Percentiles rank a stretch among this genome's conserved stretches.
phyloP scores from a whole-genome alignment of 768 basidiomycete species.

The Naganishia randhawae region DNA sequence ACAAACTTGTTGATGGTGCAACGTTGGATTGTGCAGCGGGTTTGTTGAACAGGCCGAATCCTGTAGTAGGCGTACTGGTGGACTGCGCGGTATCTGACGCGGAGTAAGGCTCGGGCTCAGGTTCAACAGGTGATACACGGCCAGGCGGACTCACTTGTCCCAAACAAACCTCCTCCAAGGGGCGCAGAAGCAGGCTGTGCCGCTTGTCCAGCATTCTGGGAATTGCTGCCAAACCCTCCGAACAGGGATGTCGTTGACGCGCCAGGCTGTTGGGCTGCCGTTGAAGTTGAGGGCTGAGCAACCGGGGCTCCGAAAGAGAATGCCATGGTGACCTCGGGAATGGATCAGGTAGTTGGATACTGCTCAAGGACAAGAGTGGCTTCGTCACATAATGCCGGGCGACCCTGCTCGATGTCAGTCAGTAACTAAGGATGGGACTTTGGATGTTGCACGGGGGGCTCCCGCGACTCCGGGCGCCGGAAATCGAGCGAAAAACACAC shows the following conservation, averaged over 20 bases:
- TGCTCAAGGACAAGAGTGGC: background rate
- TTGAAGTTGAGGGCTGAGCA: background rate
- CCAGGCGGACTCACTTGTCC: background rate
- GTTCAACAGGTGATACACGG: background rate
- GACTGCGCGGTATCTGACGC: background rate
- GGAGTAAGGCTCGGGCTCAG: background rate
- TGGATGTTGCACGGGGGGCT: background rate
- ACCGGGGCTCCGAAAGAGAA: conserved; percentile 24
- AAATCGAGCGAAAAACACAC: background rate
- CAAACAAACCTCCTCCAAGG: background rate
- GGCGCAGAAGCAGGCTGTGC: conserved; percentile 6
- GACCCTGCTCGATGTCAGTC: too few relatives aligned
- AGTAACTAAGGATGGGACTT: background rate
- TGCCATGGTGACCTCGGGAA: background rate
- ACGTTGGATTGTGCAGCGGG: background rate
- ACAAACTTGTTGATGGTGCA: background rate
- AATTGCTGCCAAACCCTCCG: background rate
- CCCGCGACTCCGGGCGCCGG: background rate
- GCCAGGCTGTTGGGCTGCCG: background rate
- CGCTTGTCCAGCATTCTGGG: background rate
- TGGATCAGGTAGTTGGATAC: background rate
- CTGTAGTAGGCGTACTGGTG: background rate
- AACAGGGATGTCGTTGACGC: background rate
- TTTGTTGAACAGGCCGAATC: conserved; percentile 19
- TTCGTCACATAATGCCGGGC: background rate